These are phyloP conservation scores for Discostella stelligeroides DNA, from an alignment of 108 stramenopile genomes.

Conservation along the genomic window DNA sequence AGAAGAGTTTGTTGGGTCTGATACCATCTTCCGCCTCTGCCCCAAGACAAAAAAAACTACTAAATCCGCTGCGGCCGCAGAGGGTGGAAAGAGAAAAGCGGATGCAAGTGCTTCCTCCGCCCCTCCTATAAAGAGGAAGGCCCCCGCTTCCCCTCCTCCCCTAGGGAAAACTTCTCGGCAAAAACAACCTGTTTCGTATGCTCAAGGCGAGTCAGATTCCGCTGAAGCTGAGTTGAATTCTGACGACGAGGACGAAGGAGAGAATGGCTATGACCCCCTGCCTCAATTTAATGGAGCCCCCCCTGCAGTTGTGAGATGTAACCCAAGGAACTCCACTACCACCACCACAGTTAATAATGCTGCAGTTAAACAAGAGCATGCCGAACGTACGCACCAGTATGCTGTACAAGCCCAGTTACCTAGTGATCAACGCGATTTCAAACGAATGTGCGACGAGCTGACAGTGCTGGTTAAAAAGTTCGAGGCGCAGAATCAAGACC, in stretches of 20 bases:
- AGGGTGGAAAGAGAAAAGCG: neutral
- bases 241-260: neutral
- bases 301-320: neutral
- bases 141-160: too few relatives aligned
- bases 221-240: neutral
- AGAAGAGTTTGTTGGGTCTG: neutral
- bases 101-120: neutral
- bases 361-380: too few relatives aligned
- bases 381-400: too few relatives aligned
- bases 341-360: too few relatives aligned
- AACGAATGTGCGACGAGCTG: neutral
- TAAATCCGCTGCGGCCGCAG: neutral
- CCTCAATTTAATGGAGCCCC: neutral
- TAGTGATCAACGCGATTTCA: too few relatives aligned
- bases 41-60: neutral
- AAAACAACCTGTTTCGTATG: neutral
- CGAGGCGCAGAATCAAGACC: neutral
- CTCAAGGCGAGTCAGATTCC: neutral
- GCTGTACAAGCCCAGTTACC: too few relatives aligned
- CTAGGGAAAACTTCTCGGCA: too few relatives aligned
- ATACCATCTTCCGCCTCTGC: conserved; percentile 4
- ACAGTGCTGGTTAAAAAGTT: neutral
- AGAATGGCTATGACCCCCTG: neutral
- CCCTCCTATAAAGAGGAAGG: too few relatives aligned
- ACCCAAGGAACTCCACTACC: too few relatives aligned